Evolutionary conservation across 108 stramenopile genomes (phyloP).

Genomic region (Nannochloropsis gaditana): DNA sequence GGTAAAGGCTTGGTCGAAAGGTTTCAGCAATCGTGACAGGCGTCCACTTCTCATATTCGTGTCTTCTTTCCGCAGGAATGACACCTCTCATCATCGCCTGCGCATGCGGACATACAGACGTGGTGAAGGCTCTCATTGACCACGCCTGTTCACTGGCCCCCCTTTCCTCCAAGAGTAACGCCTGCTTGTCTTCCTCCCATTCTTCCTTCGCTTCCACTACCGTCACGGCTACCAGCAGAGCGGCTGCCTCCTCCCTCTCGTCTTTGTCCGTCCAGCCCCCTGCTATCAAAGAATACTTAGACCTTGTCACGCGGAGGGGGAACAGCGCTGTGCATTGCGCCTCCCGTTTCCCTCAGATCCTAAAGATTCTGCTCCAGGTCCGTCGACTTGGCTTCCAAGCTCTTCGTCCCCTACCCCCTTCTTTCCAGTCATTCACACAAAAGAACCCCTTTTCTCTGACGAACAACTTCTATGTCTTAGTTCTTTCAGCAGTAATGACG

Average conservation of each 20-base stretch:
- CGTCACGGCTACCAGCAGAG: background rate
- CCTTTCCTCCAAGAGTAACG: background rate
- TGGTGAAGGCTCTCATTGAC: background rate
- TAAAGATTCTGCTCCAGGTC: background rate
- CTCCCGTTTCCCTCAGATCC: constrained; percentile 8
- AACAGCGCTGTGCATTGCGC: background rate
- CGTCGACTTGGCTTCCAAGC: background rate
- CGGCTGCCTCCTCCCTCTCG: constrained; percentile 1
- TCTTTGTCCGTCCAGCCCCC: background rate
- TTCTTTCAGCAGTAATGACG: no score
- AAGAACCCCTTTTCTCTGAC: no score
- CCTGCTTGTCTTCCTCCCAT: background rate
- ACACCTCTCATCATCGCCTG: background rate
- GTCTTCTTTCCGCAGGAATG: background rate
- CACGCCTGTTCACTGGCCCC: background rate
- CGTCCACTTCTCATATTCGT: background rate
- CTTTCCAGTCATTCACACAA: background rate
- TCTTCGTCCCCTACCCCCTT: background rate
- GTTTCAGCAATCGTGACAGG: background rate
- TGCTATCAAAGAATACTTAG: background rate
- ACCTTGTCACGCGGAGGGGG: background rate
- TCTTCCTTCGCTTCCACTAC: background rate
- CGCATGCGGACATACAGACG: background rate
- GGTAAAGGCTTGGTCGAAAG: background rate
- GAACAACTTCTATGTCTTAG: no score